These are phyloP conservation scores for Irineochytrium annulatum DNA, from an alignment of 192 early-diverging fungal genomes.

Conservation along the genomic window DNA sequence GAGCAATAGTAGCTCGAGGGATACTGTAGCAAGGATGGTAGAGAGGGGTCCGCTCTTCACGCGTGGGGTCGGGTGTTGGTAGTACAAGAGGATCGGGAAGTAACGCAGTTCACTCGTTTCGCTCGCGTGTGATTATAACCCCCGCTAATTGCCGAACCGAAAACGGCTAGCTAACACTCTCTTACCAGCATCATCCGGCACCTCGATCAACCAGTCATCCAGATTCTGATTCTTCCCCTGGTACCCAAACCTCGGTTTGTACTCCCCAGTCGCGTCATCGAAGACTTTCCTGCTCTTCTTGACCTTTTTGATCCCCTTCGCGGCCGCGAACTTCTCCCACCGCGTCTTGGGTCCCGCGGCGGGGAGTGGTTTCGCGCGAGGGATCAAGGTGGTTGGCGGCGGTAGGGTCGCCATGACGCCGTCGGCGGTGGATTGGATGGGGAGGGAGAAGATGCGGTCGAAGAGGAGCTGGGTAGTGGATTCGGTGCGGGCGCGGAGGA, in stretches of 20 bases:
- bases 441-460: conserved; percentile 83
- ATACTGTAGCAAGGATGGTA: not conserved
- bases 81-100: not conserved
- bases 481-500: conserved; percentile 51
- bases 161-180: not conserved
- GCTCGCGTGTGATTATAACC: not conserved
- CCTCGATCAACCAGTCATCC: conserved; percentile 92
- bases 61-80: not conserved
- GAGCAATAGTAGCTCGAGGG: not conserved
- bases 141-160: not conserved
- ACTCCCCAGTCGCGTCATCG: conserved; percentile 80
- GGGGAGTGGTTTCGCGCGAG: conserved; percentile 91
- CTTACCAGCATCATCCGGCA: conserved; percentile 63
- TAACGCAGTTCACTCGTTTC: not conserved
- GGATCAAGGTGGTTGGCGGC: conserved; percentile 56
- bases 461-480: conserved; percentile 82
- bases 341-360: conserved; percentile 85
- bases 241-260: conserved; percentile 88
- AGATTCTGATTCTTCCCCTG: conserved; percentile 62
- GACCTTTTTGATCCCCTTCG: conserved; percentile 87
- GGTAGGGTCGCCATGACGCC: conserved; percentile 81
- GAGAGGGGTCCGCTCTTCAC: not conserved
- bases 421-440: conserved; percentile 57
- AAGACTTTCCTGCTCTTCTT: conserved; percentile 80
- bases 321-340: conserved; percentile 98